Evolutionary conservation across 2,329 filamentous ascomycete genomes (phyloP), one percentile per base, ranked within the genome.

Genomic region (Colletotrichum lindemuthianum): DNA sequence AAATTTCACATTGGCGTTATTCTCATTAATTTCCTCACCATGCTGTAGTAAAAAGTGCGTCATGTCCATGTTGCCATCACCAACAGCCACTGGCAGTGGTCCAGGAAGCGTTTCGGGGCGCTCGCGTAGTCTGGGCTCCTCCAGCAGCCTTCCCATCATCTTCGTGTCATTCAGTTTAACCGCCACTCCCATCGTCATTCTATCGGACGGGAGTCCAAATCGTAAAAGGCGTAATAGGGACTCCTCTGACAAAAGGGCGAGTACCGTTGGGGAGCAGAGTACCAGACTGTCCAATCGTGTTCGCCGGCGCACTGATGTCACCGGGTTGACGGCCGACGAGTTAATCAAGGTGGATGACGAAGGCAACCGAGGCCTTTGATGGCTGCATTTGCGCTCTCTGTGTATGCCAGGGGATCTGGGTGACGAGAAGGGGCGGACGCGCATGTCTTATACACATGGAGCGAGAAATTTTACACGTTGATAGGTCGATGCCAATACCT

Each of bases 1-100:
- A 2, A 1, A 0, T 5, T 2, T 1, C 1, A 49, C 6, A 4
- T 4, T 1, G 6, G 7, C 3, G 3, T 16, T 16, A 10, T 41
- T 10, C n/a, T 47, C 47, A 8, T 63, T 52, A 6, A 48, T 34
- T n/a, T 51, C 33, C 10, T 52, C 16, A 2, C 41, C 45, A 2
- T 10, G 10, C 2, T 36, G 11, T 3, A 63, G 3, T 2, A 63
- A 33, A 24, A 34, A 8, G 6, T 13, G 3, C 16, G 37, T 34
- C 4, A 7, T n/a, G 2, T 24, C 24, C 2, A 40, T 2, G 2
- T 16, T 10, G 0, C 33, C 4, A 0, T 3, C 2, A 8, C 1
- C 2, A 3, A 52, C 12, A 12, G 47, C 45, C 7, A 1, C 2
- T n/a, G 32, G n/a, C 2, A 63, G 16, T 1, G 36, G 43, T 8